Evolutionary conservation across 2,329 filamentous ascomycete genomes (phyloP).

Genomic region (Alternaria hordeiaustralica): DNA sequence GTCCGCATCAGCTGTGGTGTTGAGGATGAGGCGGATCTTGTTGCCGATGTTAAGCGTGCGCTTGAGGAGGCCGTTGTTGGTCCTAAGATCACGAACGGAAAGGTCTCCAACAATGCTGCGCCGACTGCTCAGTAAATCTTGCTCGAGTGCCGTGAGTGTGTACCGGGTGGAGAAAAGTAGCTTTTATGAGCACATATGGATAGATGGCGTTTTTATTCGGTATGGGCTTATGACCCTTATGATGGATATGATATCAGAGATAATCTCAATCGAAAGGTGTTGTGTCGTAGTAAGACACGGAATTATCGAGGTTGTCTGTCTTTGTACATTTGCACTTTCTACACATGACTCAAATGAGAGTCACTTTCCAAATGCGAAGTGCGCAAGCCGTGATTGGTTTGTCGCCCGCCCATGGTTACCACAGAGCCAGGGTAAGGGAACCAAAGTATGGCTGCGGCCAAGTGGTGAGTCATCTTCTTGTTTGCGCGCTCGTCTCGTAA

Average conservation of each 20-base stretch:
- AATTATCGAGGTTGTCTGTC: too few species aligned
- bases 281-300: not conserved
- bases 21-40: conserved; percentile 86
- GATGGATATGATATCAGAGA: not conserved
- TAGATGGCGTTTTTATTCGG: not conserved
- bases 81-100: conserved; percentile 47
- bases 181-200: not conserved
- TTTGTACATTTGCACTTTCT: too few species aligned
- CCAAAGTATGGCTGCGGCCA: not conserved
- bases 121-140: not conserved
- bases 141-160: not conserved
- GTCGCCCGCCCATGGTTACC: not conserved
- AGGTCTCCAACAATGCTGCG: not conserved
- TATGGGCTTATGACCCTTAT: not conserved
- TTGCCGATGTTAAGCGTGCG: conserved; percentile 80
- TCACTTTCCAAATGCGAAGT: not conserved
- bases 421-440: not conserved
- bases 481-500: too few species aligned
- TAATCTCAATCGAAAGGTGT: not conserved
- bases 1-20: conserved; percentile 93
- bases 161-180: not conserved
- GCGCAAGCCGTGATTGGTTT: not conserved
- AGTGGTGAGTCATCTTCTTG: not conserved
- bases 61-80: conserved; percentile 74
- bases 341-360: too few species aligned